Percentiles rank a stretch among this genome's conserved stretches.
Evolutionary conservation across 352 stramenopile genomes (phyloP).

Genomic region (Pythium grandisporangium): DNA sequence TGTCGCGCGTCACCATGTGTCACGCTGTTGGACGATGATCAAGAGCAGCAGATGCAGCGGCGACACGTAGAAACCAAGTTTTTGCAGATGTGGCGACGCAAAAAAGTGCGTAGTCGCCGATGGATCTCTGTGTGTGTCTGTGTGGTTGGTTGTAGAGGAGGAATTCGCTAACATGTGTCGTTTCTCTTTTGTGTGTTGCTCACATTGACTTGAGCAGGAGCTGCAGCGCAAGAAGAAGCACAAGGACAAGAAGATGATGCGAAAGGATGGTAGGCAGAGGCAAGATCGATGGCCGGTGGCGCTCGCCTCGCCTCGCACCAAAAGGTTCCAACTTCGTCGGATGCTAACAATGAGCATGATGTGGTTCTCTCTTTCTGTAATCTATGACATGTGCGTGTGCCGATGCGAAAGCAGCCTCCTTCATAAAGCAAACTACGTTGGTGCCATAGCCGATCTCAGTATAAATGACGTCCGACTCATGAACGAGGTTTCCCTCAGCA

Average conservation of each 20-base stretch:
- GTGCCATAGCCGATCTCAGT: background rate
- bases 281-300: too few relatives aligned
- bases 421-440: background rate
- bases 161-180: background rate
- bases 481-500: too few relatives aligned
- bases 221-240: constrained; percentile 61
- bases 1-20: constrained; percentile 6
- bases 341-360: too few relatives aligned
- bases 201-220: constrained; percentile 20
- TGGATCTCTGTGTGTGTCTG: too few relatives aligned
- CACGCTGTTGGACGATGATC: constrained; percentile 39
- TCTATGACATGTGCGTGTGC: background rate
- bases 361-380: background rate
- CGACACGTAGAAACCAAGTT: constrained; percentile 52
- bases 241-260: constrained; percentile 62
- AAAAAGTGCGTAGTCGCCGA: constrained; percentile 30
- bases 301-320: too few relatives aligned
- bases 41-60: constrained; percentile 32
- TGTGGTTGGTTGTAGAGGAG: background rate
- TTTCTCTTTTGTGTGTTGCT: too few relatives aligned
- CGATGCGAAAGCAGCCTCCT: constrained; percentile 1
- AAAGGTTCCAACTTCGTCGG: too few relatives aligned
- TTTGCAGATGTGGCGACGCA: constrained; percentile 46
- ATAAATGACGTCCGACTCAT: too few relatives aligned
- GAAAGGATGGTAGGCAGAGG: constrained; percentile 30